Evolutionary conservation across 192 early-diverging fungal genomes (phyloP), one percentile per base, ranked within the genome.

Genomic region (Mortierella hygrophila): DNA sequence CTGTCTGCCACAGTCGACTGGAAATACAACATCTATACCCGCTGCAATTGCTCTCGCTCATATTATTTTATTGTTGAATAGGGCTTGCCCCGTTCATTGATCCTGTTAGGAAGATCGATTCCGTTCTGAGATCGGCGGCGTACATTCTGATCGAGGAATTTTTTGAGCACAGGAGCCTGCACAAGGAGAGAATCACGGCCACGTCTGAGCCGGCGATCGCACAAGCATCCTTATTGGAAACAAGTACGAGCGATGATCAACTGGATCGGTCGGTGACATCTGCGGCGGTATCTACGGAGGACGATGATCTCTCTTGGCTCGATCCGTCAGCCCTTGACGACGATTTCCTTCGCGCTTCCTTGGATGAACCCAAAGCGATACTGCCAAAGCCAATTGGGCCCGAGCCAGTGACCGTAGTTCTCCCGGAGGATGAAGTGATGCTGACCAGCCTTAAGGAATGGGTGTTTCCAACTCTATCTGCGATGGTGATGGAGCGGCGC

Each of bases 301-400:
- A 80, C 5, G 79, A 81, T 57, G 84, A 52, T 3, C 75, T 86
- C 23, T 74, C 79, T 15, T 86, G 74, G 5, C 42, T 81, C 18
- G 84, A 86, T 26, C 69, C 69, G 44, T 81, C 78, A 69, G 75
- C 74, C 35, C 65, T 81, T 6, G 68, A 57, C 6, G 84, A 81
- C 21, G 38, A 77, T 13, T 35, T 78, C 26, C 72, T 78, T 16
- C 38, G 54, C 38, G 75, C 72, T 2, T 72, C 72, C 29, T 4
- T 41, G 26, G 60, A 71, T 1, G 78, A 73, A 35, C 7, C 46
- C 6, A 46, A 52, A 20, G 23, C 26, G 60, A 13, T 29, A 63
- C 23, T n/a, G 26, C 60, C 23, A 6, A 32, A 63, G 60, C 60
- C 29, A 63, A 29, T 29, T 2, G 26, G 32, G n/a, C 47, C 47